A percentile compares a stretch with the other conserved stretches of the same genome.
Evolutionary conservation across 2,329 filamentous ascomycete species (phyloP).

Genomic region (Fusarium duplospermum): DNA sequence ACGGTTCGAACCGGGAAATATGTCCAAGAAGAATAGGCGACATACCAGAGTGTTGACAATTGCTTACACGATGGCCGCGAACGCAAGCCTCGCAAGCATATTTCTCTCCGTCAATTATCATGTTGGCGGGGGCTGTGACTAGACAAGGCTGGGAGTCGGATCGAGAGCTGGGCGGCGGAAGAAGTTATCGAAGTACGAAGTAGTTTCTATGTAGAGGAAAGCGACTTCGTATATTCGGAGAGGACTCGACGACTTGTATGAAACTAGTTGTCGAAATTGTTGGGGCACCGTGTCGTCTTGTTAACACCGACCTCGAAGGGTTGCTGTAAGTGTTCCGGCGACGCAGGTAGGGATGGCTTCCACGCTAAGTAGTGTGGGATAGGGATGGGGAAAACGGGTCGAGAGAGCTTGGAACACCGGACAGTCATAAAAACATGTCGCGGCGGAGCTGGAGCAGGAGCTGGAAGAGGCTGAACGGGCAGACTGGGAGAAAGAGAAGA

Average conservation of each 20-base stretch:
- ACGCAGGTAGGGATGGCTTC: slow-evolving; percentile 19
- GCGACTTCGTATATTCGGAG: slow-evolving; percentile 8
- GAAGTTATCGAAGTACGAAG: slow-evolving; percentile 8
- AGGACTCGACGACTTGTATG: slow-evolving; percentile 20
- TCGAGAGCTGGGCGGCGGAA: slow-evolving; percentile 4
- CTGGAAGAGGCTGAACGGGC: slow-evolving; percentile 42
- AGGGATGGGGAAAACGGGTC: slow-evolving; percentile 34
- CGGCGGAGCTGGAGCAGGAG: slow-evolving; percentile 38
- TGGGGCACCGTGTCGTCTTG: slow-evolving; percentile 29
- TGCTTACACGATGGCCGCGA: slow-evolving; percentile 97
- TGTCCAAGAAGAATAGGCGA: slow-evolving; percentile 10
- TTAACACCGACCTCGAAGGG: slow-evolving; percentile 30
- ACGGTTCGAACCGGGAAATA: background rate
- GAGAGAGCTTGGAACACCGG: slow-evolving; percentile 39
- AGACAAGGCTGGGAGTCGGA: slow-evolving; percentile 23
- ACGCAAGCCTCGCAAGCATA: slow-evolving; percentile 98
- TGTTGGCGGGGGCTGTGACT: slow-evolving; percentile 52
- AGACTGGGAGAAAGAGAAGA: slow-evolving; percentile 26
- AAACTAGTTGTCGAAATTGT: slow-evolving; percentile 16
- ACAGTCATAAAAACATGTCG: slow-evolving; percentile 44
- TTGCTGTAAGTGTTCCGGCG: slow-evolving; percentile 36
- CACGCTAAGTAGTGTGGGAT: slow-evolving; percentile 40
- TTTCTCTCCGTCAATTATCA: slow-evolving; percentile 96
- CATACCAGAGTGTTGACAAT: slow-evolving; percentile 95
- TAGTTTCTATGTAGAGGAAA: background rate